Conservation (phyloP, 208 protist species). For the Trypanosoma mega region DNA sequence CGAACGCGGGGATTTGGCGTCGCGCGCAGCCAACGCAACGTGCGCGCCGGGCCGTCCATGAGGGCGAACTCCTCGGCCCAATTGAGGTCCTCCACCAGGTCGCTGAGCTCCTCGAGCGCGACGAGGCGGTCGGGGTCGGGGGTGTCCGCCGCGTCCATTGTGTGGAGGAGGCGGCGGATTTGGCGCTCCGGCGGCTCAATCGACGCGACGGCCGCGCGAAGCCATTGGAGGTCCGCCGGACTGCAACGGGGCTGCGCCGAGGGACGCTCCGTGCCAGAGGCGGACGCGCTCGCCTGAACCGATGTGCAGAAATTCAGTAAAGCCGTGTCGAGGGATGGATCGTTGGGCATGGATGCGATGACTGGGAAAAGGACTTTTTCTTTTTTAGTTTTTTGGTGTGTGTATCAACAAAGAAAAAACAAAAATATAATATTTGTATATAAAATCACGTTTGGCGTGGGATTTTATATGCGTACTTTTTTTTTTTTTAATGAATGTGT, state of each 20-base stretch:
- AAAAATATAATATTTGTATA: no score
- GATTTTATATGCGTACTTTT: no score
- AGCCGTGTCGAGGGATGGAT: slow-evolving; percentile 46
- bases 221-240: slow-evolving; percentile 52
- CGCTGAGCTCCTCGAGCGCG: slow-evolving; percentile 69
- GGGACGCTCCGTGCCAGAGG: not conserved
- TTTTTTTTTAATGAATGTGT: no score
- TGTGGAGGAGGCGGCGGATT: slow-evolving; percentile 39
- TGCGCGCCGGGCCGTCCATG: slow-evolving; percentile 54
- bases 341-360: slow-evolving; percentile 37
- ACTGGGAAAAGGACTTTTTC: no score
- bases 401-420: not conserved
- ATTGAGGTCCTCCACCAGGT: slow-evolving; percentile 90
- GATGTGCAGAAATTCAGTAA: slow-evolving; percentile 50
- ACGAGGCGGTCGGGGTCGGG: slow-evolving; percentile 23
- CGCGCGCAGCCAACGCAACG: slow-evolving; percentile 39
- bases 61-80: slow-evolving; percentile 83
- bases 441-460: no score
- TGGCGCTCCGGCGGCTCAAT: slow-evolving; percentile 76
- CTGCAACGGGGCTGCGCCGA: slow-evolving; percentile 13
- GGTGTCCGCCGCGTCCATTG: slow-evolving; percentile 32
- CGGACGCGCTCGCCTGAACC: slow-evolving; percentile 15
- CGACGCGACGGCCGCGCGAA: slow-evolving; percentile 57
- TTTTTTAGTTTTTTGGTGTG: not conserved
- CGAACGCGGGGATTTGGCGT: slow-evolving; percentile 19